Evolutionary conservation across 495 filamentous ascomycete species (phyloP), one percentile per base, ranked within the genome.

Genomic region (Amniculicola lignicola): DNA sequence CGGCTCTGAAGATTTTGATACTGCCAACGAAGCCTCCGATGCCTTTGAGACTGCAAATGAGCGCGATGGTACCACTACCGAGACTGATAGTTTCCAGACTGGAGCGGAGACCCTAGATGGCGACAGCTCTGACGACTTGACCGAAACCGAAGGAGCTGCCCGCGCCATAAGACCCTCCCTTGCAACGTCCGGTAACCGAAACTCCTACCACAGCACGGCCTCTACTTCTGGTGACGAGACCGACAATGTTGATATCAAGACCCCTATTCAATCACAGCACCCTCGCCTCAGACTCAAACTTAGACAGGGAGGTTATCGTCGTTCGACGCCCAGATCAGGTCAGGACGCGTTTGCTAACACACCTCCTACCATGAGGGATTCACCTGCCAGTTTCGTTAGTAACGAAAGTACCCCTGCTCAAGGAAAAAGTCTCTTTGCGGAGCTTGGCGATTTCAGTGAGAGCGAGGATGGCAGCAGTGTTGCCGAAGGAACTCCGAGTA

Each of bases 31-130:
- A 62, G 83, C 83, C 12, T 86, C 88, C 54, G 88, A 91, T 69
- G 55, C 88, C 16, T 95, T 94, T 57, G 89, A 94, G 69, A 88
- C 86, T 12, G 88, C 89, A 2, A 85, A 90, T 57, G 90, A 94
- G 71, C 80, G 80, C 2, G 87, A 70, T 12, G 62, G 75, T 29
- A 89, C 86, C 4, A 68, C 74, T 18, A 86, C 83, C 2, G 91
- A 95, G 71, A 95, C 89, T 25, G 93, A 97, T 54, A 89, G 89
- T 40, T 95, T 96, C 81, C 87, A 94, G 68, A 96, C 93, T 12
- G 89, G 88, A 19, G 77, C 82, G 16, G 93, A 96, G 70, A 85
- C 78, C 56, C 82, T 94, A 61, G 81, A 86, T 49, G 88, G 86
- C 29, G 87, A 86, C 54, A 89, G 85, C 67, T 86, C 85, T 44